Conservation (phyloP, 176 grass and related monocot species). For the Canna indica region DNA sequence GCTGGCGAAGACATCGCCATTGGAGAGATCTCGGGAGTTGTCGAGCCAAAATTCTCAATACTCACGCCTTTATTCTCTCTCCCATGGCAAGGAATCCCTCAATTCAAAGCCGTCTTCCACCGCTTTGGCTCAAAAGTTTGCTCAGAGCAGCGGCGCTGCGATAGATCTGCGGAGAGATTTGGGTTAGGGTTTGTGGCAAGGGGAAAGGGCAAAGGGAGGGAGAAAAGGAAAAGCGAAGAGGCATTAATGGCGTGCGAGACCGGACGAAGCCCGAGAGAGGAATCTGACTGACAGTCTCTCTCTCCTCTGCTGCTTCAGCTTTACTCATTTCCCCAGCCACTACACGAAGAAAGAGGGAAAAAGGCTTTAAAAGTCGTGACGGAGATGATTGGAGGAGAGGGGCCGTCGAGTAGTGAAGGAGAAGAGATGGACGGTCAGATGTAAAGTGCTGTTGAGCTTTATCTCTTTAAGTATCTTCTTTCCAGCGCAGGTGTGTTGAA, state of each 20-base stretch:
- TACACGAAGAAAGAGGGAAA: too few species aligned
- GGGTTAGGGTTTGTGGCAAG: background rate
- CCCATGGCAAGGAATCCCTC: background rate
- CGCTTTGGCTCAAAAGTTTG: background rate
- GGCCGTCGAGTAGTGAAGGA: too few species aligned
- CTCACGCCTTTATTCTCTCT: background rate
- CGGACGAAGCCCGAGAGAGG: background rate
- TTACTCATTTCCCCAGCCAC: too few species aligned
- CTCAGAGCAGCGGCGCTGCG: background rate
- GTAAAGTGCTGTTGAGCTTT: too few species aligned
- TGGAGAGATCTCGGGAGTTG: background rate
- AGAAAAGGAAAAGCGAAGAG: too few species aligned
- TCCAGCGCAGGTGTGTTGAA: too few species aligned
- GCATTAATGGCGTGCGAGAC: constrained; percentile 10
- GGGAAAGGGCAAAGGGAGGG: background rate
- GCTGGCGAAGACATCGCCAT: background rate
- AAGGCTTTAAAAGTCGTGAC: too few species aligned
- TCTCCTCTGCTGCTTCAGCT: too few species aligned
- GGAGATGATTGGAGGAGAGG: too few species aligned
- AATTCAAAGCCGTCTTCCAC: background rate
- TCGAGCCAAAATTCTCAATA: background rate
- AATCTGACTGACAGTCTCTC: background rate
- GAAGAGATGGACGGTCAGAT: too few species aligned
- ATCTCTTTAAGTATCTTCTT: too few species aligned
- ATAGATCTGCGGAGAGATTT: background rate